phyloP scores from a whole-genome alignment of 2,329 filamentous ascomycete genomes.

The Aspergillus glaucus region DNA sequence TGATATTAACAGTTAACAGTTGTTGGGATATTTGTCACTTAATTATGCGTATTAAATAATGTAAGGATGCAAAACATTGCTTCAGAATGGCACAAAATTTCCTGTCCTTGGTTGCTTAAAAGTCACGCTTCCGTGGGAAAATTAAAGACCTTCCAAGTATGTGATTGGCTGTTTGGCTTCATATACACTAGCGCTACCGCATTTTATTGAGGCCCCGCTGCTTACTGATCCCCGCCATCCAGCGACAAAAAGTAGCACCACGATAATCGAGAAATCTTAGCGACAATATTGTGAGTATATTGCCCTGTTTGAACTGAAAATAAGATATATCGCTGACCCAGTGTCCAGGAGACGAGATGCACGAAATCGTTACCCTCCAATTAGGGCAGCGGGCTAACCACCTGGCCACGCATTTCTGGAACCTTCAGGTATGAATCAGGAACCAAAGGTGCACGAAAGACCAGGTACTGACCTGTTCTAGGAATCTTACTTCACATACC shows the following conservation, averaged over 20 bases:
- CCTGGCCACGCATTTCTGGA: constrained; percentile 95
- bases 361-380: constrained; percentile 91
- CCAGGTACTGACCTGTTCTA: constrained; percentile 29
- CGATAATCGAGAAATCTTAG: no score
- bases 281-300: no score
- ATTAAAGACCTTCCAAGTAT: neutral
- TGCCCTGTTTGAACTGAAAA: no score
- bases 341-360: constrained; percentile 53
- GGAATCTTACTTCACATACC: constrained; percentile 97
- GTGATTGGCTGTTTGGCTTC: neutral
- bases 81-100: neutral
- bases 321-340: neutral
- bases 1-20: no score
- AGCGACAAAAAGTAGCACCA: neutral
- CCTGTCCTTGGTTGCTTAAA: neutral
- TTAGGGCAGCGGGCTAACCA: constrained; percentile 92
- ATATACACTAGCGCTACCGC: neutral
- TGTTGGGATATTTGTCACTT: no score
- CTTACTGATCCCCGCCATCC: neutral
- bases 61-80: no score
- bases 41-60: no score
- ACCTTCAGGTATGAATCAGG: constrained; percentile 60
- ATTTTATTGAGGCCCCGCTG: neutral
- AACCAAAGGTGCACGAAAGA: neutral
- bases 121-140: neutral